Percentiles rank a stretch among this genome's conserved stretches.
phyloP scores from a whole-genome alignment of 2,329 filamentous ascomycete species.

The Hypoxylon sp. region DNA sequence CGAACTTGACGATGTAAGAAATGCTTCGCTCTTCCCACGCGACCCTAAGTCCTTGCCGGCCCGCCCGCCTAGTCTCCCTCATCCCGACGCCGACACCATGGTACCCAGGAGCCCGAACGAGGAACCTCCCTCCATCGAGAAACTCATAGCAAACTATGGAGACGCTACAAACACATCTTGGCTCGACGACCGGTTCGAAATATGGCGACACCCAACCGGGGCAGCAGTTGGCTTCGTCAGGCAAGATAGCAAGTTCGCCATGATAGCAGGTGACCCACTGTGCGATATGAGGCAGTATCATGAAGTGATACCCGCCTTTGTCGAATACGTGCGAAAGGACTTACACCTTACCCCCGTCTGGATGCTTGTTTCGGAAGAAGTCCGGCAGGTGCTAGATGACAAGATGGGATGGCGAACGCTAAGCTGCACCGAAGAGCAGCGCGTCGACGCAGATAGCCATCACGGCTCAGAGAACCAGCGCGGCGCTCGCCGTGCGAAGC shows the following conservation, averaged over 20 bases:
- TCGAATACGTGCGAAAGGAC: constrained; percentile 80
- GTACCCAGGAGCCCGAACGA: constrained; percentile 58
- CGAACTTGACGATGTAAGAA: constrained; percentile 87
- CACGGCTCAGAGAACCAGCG: constrained; percentile 65
- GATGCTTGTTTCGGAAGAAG: constrained; percentile 81
- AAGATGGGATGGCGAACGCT: constrained; percentile 89
- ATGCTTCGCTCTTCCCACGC: constrained; percentile 87
- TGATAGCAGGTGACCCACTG: constrained; percentile 87
- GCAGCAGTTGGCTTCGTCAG: constrained; percentile 86
- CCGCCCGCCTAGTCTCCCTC: constrained; percentile 68
- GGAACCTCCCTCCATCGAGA: constrained; percentile 79
- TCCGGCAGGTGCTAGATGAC: constrained; percentile 82
- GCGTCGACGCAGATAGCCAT: constrained; percentile 80
- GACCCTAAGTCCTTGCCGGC: constrained; percentile 87
- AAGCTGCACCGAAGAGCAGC: constrained; percentile 89
- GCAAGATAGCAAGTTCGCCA: constrained; percentile 76
- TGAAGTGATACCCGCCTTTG: constrained; percentile 78
- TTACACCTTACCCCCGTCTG: constrained; percentile 81
- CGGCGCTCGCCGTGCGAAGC: constrained; percentile 81
- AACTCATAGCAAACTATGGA: constrained; percentile 94
- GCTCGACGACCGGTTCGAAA: constrained; percentile 87
- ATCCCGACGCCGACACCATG: constrained; percentile 87
- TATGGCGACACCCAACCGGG: constrained; percentile 88
- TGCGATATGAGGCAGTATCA: constrained; percentile 83
- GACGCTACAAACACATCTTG: constrained; percentile 94